These are phyloP conservation scores for Saccharomycopsis capsularis DNA, from an alignment of 805 yeast genomes.

Conservation along the genomic window DNA sequence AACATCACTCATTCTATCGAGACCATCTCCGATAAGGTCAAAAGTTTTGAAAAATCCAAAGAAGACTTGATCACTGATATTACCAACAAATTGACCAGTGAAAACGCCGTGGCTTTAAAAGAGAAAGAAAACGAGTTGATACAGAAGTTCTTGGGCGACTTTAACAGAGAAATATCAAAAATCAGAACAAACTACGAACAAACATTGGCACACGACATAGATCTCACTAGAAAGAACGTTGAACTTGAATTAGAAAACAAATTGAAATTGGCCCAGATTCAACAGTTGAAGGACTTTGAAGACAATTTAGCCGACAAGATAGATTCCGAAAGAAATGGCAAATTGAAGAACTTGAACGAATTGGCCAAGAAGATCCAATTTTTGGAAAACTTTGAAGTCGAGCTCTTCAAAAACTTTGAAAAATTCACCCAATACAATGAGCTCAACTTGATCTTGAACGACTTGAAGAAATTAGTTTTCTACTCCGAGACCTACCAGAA, in stretches of 20 bases:
- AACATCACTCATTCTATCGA: slow-evolving; percentile 23
- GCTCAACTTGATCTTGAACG: slow-evolving; percentile 28
- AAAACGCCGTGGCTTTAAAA: slow-evolving; percentile 29
- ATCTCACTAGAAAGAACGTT: slow-evolving; percentile 58
- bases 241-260: slow-evolving; percentile 69
- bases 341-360: slow-evolving; percentile 61
- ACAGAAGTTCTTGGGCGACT: slow-evolving; percentile 52
- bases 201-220: slow-evolving; percentile 56
- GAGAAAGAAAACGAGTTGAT: slow-evolving; percentile 49
- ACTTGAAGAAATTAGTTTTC: slow-evolving; percentile 17
- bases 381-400: slow-evolving; percentile 47
- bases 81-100: slow-evolving; percentile 24
- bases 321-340: slow-evolving; percentile 70
- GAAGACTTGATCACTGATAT: slow-evolving; percentile 17
- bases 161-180: slow-evolving; percentile 52
- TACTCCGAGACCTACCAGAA: slow-evolving; percentile 18
- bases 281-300: slow-evolving; percentile 62
- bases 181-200: slow-evolving; percentile 53
- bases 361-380: slow-evolving; percentile 48
- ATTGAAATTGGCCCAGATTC: slow-evolving; percentile 56
- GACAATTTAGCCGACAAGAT: slow-evolving; percentile 50
- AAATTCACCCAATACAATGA: slow-evolving; percentile 32
- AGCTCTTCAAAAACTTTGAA: slow-evolving; percentile 38
- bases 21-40: slow-evolving; percentile 23
- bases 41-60: slow-evolving; percentile 13